phyloP scores from a whole-genome alignment of 108 stramenopile species.

The Fistulifera pelliculosa region DNA sequence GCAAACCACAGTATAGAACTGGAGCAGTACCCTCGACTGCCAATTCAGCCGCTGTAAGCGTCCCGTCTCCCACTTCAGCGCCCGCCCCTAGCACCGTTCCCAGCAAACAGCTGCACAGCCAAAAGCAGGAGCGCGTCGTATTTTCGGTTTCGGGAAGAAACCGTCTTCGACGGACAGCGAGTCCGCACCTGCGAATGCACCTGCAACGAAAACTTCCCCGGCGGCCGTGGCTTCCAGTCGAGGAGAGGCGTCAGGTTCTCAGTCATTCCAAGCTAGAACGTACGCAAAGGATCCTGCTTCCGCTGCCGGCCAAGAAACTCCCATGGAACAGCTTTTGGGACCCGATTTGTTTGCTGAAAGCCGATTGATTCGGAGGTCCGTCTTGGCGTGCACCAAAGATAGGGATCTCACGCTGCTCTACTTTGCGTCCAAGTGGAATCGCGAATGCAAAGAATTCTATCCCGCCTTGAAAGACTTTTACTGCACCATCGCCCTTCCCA shows the following conservation, averaged over 20 bases:
- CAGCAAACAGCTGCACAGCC: not conserved
- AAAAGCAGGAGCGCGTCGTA: not conserved
- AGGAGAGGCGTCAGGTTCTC: not conserved
- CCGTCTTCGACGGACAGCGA: not conserved
- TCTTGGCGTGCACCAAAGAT: not conserved
- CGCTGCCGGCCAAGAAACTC: slow-evolving; percentile 10
- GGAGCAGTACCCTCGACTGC: no score
- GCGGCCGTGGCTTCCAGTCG: no score
- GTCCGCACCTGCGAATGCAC: slow-evolving; percentile 1
- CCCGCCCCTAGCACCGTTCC: no score
- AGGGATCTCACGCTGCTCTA: slow-evolving; percentile 2
- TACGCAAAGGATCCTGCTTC: slow-evolving; percentile 4
- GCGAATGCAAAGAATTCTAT: slow-evolving; percentile 9
- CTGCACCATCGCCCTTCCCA: not conserved
- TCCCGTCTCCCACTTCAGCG: no score
- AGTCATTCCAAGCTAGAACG: not conserved
- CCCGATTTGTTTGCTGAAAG: slow-evolving; percentile 2
- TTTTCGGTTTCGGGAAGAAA: not conserved
- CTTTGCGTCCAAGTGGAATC: slow-evolving; percentile 9
- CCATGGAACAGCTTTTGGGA: slow-evolving; percentile 7
- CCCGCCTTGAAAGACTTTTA: slow-evolving; percentile 8
- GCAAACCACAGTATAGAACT: no score
- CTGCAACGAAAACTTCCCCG: no score
- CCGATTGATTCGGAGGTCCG: not conserved
- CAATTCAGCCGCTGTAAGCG: no score